Conservation (phyloP, 768 basidiomycete species). For the Tylopilus rubrobrunneus region DNA sequence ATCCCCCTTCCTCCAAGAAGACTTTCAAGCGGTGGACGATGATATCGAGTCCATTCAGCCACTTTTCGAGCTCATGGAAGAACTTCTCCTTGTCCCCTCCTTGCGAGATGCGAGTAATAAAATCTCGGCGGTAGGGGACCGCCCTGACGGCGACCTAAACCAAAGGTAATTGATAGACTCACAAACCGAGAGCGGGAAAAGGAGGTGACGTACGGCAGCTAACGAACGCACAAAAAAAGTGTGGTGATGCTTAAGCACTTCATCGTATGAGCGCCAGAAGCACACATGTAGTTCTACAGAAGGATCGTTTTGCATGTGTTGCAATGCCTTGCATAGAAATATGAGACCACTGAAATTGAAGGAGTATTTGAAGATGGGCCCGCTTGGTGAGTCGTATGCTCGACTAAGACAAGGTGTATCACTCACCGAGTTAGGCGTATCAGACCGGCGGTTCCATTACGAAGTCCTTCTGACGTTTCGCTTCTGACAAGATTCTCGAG, state of each 20-base stretch:
- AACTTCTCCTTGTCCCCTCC: conserved; percentile 61
- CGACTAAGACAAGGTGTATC: conserved; percentile 18
- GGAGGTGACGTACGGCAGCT: conserved; percentile 26
- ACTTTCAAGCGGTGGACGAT: conserved; percentile 47
- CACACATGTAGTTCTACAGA: conserved; percentile 56
- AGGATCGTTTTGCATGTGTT: conserved; percentile 57
- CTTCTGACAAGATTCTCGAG: conserved; percentile 57
- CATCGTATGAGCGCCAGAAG: conserved; percentile 69
- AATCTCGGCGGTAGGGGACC: conserved; percentile 58
- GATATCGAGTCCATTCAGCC: conserved; percentile 59
- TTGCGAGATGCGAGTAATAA: conserved; percentile 58
- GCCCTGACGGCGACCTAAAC: conserved; percentile 58
- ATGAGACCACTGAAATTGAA: conserved; percentile 50
- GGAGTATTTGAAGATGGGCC: conserved; percentile 1
- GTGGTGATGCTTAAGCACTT: conserved; percentile 63
- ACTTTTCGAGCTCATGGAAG: conserved; percentile 51
- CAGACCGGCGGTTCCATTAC: conserved; percentile 56
- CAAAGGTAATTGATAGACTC: not conserved
- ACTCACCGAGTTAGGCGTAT: conserved; percentile 62
- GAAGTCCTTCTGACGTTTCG: conserved; percentile 42
- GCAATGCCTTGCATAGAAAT: conserved; percentile 65
- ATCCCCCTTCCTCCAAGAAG: conserved; percentile 57
- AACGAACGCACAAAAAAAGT: conserved; percentile 59
- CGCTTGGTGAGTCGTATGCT: not conserved
- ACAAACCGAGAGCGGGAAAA: not conserved